A percentile compares a stretch with the other conserved stretches of the same genome.
These are phyloP conservation scores for Curvularia hawaiiensis DNA, from an alignment of 2,329 filamentous ascomycete species.

Conservation along the genomic window DNA sequence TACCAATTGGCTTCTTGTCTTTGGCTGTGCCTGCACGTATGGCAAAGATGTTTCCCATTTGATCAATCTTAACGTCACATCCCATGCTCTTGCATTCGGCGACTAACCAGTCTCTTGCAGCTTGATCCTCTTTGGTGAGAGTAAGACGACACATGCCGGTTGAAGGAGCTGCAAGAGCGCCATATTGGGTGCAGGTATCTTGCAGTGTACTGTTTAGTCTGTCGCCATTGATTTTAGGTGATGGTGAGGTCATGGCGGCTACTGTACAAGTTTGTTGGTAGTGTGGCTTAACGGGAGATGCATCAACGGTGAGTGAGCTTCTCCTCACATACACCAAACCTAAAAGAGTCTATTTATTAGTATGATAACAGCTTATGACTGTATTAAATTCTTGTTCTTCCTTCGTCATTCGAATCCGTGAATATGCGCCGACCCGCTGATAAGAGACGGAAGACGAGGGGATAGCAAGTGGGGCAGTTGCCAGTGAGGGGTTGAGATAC, in stretches of 20 bases:
- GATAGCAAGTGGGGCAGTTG: slow-evolving; percentile 16
- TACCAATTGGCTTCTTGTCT: slow-evolving; percentile 56
- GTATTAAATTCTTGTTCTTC: slow-evolving; percentile 4
- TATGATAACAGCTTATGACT: slow-evolving; percentile 26
- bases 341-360: slow-evolving; percentile 8
- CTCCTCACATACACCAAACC: slow-evolving; percentile 12
- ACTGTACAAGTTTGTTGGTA: not conserved
- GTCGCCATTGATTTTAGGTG: slow-evolving; percentile 29
- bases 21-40: slow-evolving; percentile 37
- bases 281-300: not conserved
- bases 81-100: slow-evolving; percentile 32
- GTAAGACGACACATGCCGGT: slow-evolving; percentile 78
- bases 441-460: slow-evolving; percentile 24
- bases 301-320: not conserved
- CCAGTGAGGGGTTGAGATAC: slow-evolving; percentile 36
- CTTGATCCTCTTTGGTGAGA: slow-evolving; percentile 50
- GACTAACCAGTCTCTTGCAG: slow-evolving; percentile 39
- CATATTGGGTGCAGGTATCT: slow-evolving; percentile 36
- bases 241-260: slow-evolving; percentile 9
- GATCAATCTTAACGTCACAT: slow-evolving; percentile 41
- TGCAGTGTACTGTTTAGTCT: slow-evolving; percentile 33
- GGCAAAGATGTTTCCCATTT: slow-evolving; percentile 45
- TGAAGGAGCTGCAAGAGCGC: slow-evolving; percentile 29
- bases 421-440: slow-evolving; percentile 17
- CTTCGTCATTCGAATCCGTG: slow-evolving; percentile 6